Evolutionary conservation across 2,329 filamentous ascomycete species (phyloP).

Genomic region (Arthrobotrys megalospora): DNA sequence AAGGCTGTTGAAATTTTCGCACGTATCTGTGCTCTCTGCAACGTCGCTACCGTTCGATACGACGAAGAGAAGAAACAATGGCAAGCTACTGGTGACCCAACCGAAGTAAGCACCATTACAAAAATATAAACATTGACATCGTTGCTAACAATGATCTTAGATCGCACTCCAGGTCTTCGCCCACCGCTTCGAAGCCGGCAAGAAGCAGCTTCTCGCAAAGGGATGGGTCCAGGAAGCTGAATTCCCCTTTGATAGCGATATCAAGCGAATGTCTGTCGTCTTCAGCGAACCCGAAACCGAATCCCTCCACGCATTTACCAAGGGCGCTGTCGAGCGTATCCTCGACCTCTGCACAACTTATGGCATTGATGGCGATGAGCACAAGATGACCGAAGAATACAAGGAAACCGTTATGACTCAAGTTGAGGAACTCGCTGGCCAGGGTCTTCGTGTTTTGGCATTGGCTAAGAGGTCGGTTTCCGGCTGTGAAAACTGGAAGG

Average conservation of each 20-base stretch:
- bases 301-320: constrained; percentile 70
- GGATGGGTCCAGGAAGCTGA: constrained; percentile 76
- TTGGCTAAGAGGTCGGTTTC: constrained; percentile 69
- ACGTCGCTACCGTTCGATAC: constrained; percentile 76
- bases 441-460: constrained; percentile 79
- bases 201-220: constrained; percentile 70
- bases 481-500: constrained; percentile 67
- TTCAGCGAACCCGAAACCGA: constrained; percentile 43
- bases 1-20: constrained; percentile 36
- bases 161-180: constrained; percentile 80
- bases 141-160: constrained; percentile 1
- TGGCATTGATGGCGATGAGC: constrained; percentile 67
- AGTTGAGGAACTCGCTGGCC: constrained; percentile 78
- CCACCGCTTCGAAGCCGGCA: constrained; percentile 77
- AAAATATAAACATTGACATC: neutral
- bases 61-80: constrained; percentile 69
- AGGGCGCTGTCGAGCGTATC: constrained; percentile 80
- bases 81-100: constrained; percentile 76
- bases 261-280: constrained; percentile 72
- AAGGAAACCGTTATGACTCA: constrained; percentile 74
- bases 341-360: constrained; percentile 75
- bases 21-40: constrained; percentile 71
- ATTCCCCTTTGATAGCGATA: constrained; percentile 80
- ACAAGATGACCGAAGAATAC: constrained; percentile 67
- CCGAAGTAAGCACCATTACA: constrained; percentile 69